Conservation (phyloP, 306 rosid genomes). For the Parietaria judaica region DNA sequence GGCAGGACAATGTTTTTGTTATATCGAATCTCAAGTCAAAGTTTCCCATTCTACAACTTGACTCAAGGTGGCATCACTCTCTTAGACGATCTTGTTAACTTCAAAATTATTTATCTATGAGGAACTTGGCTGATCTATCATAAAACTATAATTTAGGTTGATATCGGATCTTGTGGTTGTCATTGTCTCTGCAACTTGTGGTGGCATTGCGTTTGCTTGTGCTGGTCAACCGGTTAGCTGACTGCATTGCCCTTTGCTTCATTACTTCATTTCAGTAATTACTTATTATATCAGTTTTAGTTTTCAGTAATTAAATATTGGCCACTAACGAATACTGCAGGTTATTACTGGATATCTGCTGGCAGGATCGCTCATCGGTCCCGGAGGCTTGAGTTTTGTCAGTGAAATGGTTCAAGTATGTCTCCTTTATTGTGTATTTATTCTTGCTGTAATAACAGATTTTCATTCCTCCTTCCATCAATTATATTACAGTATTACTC, state of each 20-base stretch:
- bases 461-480: slow-evolving; percentile 4
- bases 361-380: slow-evolving; percentile 90
- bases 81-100: slow-evolving; percentile 3
- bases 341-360: slow-evolving; percentile 88
- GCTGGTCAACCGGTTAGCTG: slow-evolving; percentile 92
- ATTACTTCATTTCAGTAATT: slow-evolving; percentile 2
- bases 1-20: slow-evolving; percentile 86
- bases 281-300: too few relatives aligned
- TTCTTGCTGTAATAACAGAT: background rate
- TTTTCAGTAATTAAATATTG: too few relatives aligned
- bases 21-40: slow-evolving; percentile 87
- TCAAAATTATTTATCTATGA: slow-evolving; percentile 16
- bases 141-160: slow-evolving; percentile 47
- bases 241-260: slow-evolving; percentile 18
- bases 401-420: slow-evolving; percentile 99
- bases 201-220: slow-evolving; percentile 98
- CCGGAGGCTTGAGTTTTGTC: slow-evolving; percentile 90
- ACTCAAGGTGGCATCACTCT: slow-evolving; percentile 51
- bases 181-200: slow-evolving; percentile 95
- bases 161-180: slow-evolving; percentile 91
- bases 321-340: slow-evolving; percentile 24
- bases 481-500: background rate
- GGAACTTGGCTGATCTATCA: slow-evolving; percentile 22
- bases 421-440: slow-evolving; percentile 14
- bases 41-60: slow-evolving; percentile 87